Percentiles rank a stretch among this genome's conserved stretches.
These are phyloP conservation scores for Vitellaria paradoxa DNA, from an alignment of 179 eudicot species.

Conservation along the genomic window DNA sequence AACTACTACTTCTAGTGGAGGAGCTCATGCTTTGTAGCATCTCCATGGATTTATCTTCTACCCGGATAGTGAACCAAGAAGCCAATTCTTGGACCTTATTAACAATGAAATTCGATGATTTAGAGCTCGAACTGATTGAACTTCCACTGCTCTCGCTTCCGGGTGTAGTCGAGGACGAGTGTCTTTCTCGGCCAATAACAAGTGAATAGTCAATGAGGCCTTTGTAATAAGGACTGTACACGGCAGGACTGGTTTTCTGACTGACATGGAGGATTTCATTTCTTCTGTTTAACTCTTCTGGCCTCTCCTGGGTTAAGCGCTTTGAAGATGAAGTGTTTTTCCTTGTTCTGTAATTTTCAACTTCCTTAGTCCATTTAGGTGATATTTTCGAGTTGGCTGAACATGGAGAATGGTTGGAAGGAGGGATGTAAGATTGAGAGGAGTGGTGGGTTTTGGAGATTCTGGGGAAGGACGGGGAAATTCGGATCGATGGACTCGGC, in stretches of 20 bases:
- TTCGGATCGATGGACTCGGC: not conserved
- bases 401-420: not conserved
- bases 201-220: conserved; percentile 23
- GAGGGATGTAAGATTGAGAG: not conserved
- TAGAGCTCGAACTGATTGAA: not conserved
- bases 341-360: not conserved
- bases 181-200: not conserved
- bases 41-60: not conserved
- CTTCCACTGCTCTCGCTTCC: not conserved
- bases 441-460: not conserved
- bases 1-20: no score
- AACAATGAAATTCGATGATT: not conserved
- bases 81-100: not conserved
- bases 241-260: not conserved
- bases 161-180: not conserved
- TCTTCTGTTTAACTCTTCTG: conserved; percentile 7
- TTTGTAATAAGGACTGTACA: conserved; percentile 23
- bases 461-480: not conserved
- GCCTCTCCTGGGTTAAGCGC: conserved; percentile 17
- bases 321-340: not conserved
- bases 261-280: not conserved
- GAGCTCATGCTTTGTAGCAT: not conserved
- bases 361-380: no score
- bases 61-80: not conserved
- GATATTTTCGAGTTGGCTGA: not conserved